Evolutionary conservation across 345 rosid genomes (phyloP).

Genomic region (Eucalyptus polyanthemos): DNA sequence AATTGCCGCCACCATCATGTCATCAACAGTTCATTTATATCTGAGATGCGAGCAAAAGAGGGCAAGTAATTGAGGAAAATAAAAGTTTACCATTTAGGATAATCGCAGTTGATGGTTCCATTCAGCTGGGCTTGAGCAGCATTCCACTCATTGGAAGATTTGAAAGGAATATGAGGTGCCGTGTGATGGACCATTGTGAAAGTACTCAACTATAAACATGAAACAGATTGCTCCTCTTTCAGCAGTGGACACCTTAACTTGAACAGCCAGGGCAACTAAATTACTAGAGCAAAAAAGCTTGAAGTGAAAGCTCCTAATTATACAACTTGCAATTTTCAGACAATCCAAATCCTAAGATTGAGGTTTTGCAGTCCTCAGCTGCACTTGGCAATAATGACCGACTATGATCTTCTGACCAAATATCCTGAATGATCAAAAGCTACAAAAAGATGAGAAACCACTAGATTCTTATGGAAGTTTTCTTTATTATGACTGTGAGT

Average conservation of each 20-base stretch:
- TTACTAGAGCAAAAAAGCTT: not conserved
- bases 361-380: not conserved
- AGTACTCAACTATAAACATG: constrained; percentile 62
- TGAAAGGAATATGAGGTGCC: constrained; percentile 88
- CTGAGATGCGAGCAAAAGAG: too few species aligned
- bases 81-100: too few species aligned
- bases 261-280: not conserved
- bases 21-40: too few species aligned
- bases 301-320: not conserved
- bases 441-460: too few species aligned
- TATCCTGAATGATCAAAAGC: too few species aligned
- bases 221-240: not conserved
- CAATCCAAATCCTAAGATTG: not conserved
- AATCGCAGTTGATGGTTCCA: constrained; percentile 34
- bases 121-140: constrained; percentile 88
- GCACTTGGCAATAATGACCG: not conserved
- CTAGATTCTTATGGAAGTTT: too few species aligned
- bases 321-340: not conserved
- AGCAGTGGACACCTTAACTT: not conserved
- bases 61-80: too few species aligned
- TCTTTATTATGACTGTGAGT: too few species aligned
- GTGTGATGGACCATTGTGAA: constrained; percentile 98
- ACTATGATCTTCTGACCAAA: too few species aligned
- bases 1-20: too few species aligned
- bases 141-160: constrained; percentile 61